phyloP scores from a whole-genome alignment of 768 basidiomycete genomes.

The Heimioporus sp. region DNA sequence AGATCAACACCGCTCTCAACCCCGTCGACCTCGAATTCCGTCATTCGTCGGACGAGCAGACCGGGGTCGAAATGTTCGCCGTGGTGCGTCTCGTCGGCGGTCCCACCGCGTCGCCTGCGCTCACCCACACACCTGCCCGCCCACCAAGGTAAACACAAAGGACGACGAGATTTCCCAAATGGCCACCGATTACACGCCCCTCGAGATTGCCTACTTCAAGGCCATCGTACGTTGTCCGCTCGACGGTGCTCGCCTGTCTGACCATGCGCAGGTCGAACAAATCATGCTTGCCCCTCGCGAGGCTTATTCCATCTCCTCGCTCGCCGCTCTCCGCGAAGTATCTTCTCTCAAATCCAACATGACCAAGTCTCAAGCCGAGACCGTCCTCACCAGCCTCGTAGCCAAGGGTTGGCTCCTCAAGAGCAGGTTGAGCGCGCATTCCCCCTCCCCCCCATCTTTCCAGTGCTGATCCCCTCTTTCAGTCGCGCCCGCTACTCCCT shows the following conservation, averaged over 20 bases:
- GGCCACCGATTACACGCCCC: constrained; percentile 77
- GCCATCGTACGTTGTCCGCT: constrained; percentile 54
- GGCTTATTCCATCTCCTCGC: constrained; percentile 72
- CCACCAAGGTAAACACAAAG: constrained; percentile 68
- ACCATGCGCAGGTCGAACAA: constrained; percentile 68
- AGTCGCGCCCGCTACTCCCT: constrained; percentile 74
- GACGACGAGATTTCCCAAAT: constrained; percentile 81
- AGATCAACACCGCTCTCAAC: constrained; percentile 63
- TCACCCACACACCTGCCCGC: not conserved
- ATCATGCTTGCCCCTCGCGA: constrained; percentile 80
- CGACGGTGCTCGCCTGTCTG: not conserved
- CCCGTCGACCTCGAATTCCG: constrained; percentile 74
- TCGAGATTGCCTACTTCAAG: constrained; percentile 84
- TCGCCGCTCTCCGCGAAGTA: constrained; percentile 74
- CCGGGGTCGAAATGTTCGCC: constrained; percentile 62
- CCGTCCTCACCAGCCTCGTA: constrained; percentile 73
- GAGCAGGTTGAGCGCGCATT: constrained; percentile 56
- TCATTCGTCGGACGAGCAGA: constrained; percentile 57
- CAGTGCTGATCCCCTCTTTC: constrained; percentile 9
- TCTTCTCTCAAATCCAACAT: constrained; percentile 57
- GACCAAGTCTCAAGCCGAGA: constrained; percentile 73
- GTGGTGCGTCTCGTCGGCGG: constrained; percentile 47
- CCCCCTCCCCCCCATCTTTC: not conserved
- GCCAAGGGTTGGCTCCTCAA: constrained; percentile 77
- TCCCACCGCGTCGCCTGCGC: not conserved